Base-by-base conservation (phyloP, 2,329 filamentous ascomycete species). In the Fusarium sp. region DNA sequence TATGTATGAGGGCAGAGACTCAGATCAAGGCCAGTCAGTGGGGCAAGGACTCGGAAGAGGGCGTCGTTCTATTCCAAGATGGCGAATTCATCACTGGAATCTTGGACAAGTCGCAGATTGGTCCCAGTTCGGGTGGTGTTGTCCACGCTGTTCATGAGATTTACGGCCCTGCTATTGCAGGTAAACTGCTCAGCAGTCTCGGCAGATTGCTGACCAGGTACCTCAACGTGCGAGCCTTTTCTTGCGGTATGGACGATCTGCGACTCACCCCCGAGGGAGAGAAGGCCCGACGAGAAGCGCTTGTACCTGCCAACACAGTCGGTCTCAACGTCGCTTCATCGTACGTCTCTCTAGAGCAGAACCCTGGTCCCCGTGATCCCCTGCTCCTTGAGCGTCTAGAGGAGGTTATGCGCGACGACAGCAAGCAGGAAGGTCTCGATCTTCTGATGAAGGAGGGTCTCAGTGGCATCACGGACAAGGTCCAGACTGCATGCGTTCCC, bases 181-280 rank as follows among this genome's bases (percentile, higher is more conserved):
- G 96, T 33, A 93, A 93, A 76, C 83, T 97, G 9, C 87, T 99
- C 58, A 96, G 93, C 83, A 91, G 95, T 72, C 85, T 99, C 60
- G 96, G 96, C 58, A 89, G 96, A 61, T 85, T 99, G 25, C 82
- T 99, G 68, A 99, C 96, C 0, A 91, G 94, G 75, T 91, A 94
- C 70, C 85, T 98, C 65, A 92, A 96, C 76, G 97, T 97, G 90
- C 88, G 94, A 56, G 96, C 95, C 2, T 98, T 98, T 79, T 96
- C 93, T 70, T 99, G 96, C 79, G 96, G 96, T 77, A 97, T 99
- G 80, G 95, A 99, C 75, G 96, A 99, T 83, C 84, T 99, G 63
- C 89, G 91, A 62, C 87, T 99, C 56, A 98, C 95, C 0, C 83
- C 87, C 1, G 83, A 91, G 67, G 95, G 96, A 58, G 93, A 99